phyloP scores from a whole-genome alignment of 805 yeast species.

The Hanseniaspora singularis region DNA sequence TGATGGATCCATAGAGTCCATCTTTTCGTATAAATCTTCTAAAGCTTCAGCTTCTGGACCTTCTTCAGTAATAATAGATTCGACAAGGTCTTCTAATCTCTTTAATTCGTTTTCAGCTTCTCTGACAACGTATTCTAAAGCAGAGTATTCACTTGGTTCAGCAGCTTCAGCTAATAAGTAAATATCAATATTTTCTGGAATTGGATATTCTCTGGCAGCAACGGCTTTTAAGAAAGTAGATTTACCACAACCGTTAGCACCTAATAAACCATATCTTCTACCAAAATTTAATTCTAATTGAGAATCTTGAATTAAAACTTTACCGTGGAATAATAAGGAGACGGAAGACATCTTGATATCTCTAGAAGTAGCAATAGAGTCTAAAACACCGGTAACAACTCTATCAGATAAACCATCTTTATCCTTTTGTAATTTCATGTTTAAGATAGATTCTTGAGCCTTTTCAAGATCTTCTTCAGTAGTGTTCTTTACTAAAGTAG shows the following conservation, averaged over 20 bases:
- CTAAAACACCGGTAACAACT: slow-evolving; percentile 94
- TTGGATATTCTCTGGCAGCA: slow-evolving; percentile 92
- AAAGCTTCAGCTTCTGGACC: slow-evolving; percentile 86
- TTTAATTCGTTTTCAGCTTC: slow-evolving; percentile 92
- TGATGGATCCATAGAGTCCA: slow-evolving; percentile 88
- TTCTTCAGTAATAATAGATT: slow-evolving; percentile 73
- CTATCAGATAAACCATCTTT: slow-evolving; percentile 90
- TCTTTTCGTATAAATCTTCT: slow-evolving; percentile 86
- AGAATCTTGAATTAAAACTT: slow-evolving; percentile 87
- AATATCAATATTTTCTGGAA: slow-evolving; percentile 83
- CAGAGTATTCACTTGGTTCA: slow-evolving; percentile 80
- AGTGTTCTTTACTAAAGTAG: slow-evolving; percentile 42
- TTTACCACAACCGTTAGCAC: slow-evolving; percentile 99
- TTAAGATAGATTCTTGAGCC: slow-evolving; percentile 63
- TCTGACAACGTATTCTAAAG: slow-evolving; percentile 89
- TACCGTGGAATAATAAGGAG: slow-evolving; percentile 92
- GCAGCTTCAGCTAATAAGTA: slow-evolving; percentile 96
- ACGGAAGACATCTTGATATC: slow-evolving; percentile 87
- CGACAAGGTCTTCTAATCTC: slow-evolving; percentile 81
- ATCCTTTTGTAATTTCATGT: slow-evolving; percentile 86
- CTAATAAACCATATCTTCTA: slow-evolving; percentile 92
- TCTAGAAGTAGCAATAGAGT: slow-evolving; percentile 77
- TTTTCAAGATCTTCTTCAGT: slow-evolving; percentile 43
- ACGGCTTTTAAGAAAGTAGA: slow-evolving; percentile 86
- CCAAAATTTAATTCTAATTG: slow-evolving; percentile 88